Conservation (phyloP, 805 yeast genomes). For the Nakazawaea ishiwadae region DNA sequence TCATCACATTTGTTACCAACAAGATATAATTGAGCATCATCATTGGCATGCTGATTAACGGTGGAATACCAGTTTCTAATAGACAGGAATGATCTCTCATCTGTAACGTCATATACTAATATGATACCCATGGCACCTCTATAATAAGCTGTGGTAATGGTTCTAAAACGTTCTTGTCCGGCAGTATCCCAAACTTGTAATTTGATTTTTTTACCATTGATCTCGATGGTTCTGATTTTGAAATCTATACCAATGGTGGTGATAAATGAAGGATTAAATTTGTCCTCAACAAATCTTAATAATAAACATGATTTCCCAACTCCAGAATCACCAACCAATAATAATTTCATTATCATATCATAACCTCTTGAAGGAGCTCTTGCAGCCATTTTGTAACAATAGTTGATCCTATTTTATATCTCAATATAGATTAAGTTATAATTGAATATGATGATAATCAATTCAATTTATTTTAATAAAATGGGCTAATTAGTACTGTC, state of each 20-base stretch:
- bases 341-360: constrained; percentile 86
- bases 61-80: constrained; percentile 95
- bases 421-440: neutral
- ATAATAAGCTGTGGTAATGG: constrained; percentile 89
- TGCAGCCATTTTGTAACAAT: constrained; percentile 37
- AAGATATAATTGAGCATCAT: constrained; percentile 87
- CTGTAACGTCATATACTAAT: constrained; percentile 79
- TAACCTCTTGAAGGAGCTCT: constrained; percentile 70
- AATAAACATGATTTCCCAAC: constrained; percentile 88
- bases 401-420: neutral
- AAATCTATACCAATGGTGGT: constrained; percentile 98
- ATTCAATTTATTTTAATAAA: too few relatives aligned
- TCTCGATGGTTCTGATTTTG: constrained; percentile 92
- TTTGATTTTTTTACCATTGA: constrained; percentile 89
- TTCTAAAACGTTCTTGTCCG: constrained; percentile 94
- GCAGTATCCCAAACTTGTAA: constrained; percentile 97
- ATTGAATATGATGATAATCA: neutral
- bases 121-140: constrained; percentile 89
- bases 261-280: constrained; percentile 93
- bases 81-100: constrained; percentile 87
- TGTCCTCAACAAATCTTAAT: constrained; percentile 91
- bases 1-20: constrained; percentile 97
- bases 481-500: too few relatives aligned
- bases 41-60: constrained; percentile 94
- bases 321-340: constrained; percentile 89